Conservation (phyloP, 176 grass and related monocot species). For the Microstegium vimineum region DNA sequence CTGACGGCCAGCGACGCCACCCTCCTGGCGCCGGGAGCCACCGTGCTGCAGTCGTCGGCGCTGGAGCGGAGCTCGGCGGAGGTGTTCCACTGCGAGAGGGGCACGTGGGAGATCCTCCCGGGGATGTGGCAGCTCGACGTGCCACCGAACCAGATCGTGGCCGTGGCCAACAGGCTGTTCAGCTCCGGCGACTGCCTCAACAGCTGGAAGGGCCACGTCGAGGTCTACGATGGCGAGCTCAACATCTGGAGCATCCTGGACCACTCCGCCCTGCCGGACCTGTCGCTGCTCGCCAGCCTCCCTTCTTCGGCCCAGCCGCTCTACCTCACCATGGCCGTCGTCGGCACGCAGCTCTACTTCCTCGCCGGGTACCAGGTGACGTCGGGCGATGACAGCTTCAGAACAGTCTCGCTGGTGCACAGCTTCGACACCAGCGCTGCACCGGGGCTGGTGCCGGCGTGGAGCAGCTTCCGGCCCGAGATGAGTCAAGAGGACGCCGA, state of each 20-base stretch:
- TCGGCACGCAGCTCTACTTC: constrained; percentile 53
- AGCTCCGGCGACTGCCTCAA: constrained; percentile 84
- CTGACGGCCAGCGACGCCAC: not conserved
- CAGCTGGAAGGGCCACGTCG: constrained; percentile 65
- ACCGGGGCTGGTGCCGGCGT: constrained; percentile 22
- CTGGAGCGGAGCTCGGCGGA: constrained; percentile 78
- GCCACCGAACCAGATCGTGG: constrained; percentile 69
- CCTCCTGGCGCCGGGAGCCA: not conserved
- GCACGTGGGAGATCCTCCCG: constrained; percentile 55
- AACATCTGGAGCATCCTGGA: constrained; percentile 73
- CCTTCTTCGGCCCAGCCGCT: constrained; percentile 30
- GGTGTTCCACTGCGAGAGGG: constrained; percentile 40
- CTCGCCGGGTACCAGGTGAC: constrained; percentile 43
- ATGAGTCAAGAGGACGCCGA: constrained; percentile 31
- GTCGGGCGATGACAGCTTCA: constrained; percentile 7
- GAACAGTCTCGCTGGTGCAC: constrained; percentile 49
- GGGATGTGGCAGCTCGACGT: constrained; percentile 88
- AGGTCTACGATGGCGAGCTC: constrained; percentile 64
- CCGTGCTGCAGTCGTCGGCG: constrained; percentile 34
- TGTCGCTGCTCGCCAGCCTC: constrained; percentile 43
- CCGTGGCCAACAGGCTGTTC: constrained; percentile 45
- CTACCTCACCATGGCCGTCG: constrained; percentile 55
- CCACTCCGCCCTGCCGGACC: constrained; percentile 43
- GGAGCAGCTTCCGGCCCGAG: constrained; percentile 55
- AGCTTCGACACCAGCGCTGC: constrained; percentile 45